Base-by-base conservation (phyloP, 177 flowering plant species). In the Vitis hybrid region DNA sequence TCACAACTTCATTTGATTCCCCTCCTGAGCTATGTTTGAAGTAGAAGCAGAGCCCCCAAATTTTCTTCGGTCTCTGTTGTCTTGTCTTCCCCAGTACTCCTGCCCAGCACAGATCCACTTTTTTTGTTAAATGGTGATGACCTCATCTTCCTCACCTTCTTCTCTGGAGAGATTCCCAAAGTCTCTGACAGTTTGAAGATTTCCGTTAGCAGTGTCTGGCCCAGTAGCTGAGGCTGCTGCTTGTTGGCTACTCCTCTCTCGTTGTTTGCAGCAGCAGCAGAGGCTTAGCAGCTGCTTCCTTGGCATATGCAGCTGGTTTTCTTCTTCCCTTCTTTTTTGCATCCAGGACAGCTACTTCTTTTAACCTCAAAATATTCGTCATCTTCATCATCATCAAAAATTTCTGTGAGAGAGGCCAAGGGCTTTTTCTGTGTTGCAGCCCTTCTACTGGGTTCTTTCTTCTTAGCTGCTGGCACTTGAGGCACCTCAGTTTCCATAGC, bases 71-170 rank as follows among this genome's bases (percentile, higher is more conserved):
- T 74, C 12, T 8, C 74, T n/a, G 8, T 55, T 20, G 69, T 79
- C 29, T 77, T 83, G 2, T 67, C 79, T 11, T 63, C 76, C 14
- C 55, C 51, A 7, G n/a, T 70, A 22, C 60, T 63, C 74, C 75
- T 83, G 20, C 82, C 91, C 70, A 91, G 50, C n/a, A 87, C 58
- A 5, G 97, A 88, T 18, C 94, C 83, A 56, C 98, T 95, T 74
- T 93, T 93, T 84, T 89, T 95, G 86, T 95, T 88, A 74, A 91
- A 95, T 3, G 99, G 99, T 1, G 98, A 91, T 13, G 78, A 78
- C 60, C 98, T 86, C 84, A 87, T 91, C 81, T 82, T 91, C 82
- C 95, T 83, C 58, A 93, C 92, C 70, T 89, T 93, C 79, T 86
- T 89, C 72, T 86, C 91, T 1, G 97, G 98, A 3, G 92, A 93